A percentile compares a stretch with the other conserved stretches of the same genome.
These are phyloP conservation scores for Fraxinus anomala DNA, from an alignment of 257 asterid species.

Conservation along the genomic window DNA sequence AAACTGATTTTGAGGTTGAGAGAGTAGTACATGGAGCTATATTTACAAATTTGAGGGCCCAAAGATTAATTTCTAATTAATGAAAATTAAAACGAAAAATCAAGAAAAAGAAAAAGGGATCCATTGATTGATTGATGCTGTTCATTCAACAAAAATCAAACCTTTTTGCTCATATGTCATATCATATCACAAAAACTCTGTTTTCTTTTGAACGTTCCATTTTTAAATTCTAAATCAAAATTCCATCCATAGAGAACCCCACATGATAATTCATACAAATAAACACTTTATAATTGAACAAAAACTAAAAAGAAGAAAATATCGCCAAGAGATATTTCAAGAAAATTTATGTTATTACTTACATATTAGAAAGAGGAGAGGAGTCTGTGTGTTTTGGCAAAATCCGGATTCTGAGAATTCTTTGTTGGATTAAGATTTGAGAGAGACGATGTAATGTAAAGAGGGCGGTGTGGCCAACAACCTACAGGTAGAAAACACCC, in stretches of 20 bases:
- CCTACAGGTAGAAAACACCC: conserved; percentile 24
- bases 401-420: neutral
- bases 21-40: neutral
- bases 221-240: neutral
- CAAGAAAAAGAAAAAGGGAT: neutral
- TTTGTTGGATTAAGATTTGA: neutral
- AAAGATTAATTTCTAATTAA: neutral
- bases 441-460: neutral
- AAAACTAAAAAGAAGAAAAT: neutral
- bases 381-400: neutral
- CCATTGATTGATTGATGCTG: neutral
- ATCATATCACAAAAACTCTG: too few species aligned
- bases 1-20: neutral
- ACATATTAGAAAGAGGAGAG: neutral
- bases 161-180: neutral
- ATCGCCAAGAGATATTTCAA: neutral
- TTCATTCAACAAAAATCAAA: neutral
- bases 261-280: neutral
- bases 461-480: conserved; percentile 53
- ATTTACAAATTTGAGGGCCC: neutral
- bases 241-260: neutral
- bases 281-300: neutral
- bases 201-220: neutral
- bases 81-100: neutral
- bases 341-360: neutral